phyloP scores from a whole-genome alignment of 352 stramenopile genomes.

The Pythium phragmiticola region DNA sequence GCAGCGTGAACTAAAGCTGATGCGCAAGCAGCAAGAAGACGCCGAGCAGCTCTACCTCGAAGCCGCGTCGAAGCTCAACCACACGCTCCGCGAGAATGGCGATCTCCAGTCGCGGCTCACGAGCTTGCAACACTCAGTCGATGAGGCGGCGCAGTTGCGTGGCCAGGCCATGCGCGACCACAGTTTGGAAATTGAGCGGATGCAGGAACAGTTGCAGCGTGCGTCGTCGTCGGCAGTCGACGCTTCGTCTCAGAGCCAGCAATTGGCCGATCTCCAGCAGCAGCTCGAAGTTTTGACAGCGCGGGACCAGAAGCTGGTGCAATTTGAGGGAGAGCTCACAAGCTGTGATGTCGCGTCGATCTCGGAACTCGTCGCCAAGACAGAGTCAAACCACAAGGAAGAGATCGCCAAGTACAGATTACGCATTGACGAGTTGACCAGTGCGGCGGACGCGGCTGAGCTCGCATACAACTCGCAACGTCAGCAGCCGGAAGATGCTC shows the following conservation, averaged over 20 bases:
- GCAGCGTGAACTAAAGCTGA: slow-evolving; percentile 36
- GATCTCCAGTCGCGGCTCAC: slow-evolving; percentile 27
- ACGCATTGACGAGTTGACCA: slow-evolving; percentile 13
- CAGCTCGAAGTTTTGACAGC: slow-evolving; percentile 1
- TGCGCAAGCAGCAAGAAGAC: slow-evolving; percentile 60
- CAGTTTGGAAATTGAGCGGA: slow-evolving; percentile 5
- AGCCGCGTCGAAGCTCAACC: slow-evolving; percentile 57
- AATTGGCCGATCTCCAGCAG: not conserved
- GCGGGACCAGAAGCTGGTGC: not conserved
- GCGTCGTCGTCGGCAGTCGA: not conserved
- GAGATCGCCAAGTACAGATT: not conserved
- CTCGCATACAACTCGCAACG: not conserved
- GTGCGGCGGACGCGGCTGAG: not conserved
- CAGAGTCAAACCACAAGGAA: slow-evolving; percentile 7
- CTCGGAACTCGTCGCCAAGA: slow-evolving; percentile 4
- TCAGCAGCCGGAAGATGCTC: slow-evolving; percentile 5
- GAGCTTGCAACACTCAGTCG: slow-evolving; percentile 12
- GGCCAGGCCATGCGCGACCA: slow-evolving; percentile 11
- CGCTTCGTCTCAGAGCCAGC: not conserved
- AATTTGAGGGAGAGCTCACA: slow-evolving; percentile 8
- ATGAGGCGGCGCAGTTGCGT: slow-evolving; percentile 15
- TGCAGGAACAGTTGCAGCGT: slow-evolving; percentile 14
- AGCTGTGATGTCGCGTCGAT: slow-evolving; percentile 5
- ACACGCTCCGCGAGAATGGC: slow-evolving; percentile 41
- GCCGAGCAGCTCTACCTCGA: slow-evolving; percentile 56